These are phyloP conservation scores for Globisporangium orthogonon DNA, from an alignment of 352 stramenopile genomes.

Conservation along the genomic window DNA sequence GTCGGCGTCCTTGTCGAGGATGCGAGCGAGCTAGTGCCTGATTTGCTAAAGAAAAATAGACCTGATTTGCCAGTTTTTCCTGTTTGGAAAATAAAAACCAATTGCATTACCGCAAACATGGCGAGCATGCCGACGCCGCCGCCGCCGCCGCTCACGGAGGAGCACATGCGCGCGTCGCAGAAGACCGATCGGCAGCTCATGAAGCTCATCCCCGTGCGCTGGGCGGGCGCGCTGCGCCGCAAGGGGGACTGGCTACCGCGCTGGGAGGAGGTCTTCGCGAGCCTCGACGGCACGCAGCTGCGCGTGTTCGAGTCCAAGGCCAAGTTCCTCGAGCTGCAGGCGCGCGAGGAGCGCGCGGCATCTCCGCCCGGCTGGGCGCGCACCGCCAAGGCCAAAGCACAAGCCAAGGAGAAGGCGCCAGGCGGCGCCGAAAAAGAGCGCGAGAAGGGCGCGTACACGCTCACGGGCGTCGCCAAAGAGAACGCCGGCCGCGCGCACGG, in stretches of 20 bases:
- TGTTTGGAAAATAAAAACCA: too few species aligned
- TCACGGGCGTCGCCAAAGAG: constrained; percentile 55
- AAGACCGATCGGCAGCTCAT: constrained; percentile 24
- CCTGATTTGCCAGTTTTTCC: too few species aligned
- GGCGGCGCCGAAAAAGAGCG: constrained; percentile 39
- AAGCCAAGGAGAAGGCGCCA: too few species aligned
- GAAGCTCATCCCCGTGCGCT: constrained; percentile 66
- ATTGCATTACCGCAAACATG: neutral
- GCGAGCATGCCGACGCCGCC: neutral
- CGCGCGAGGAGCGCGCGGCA: constrained; percentile 23
- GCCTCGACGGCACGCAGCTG: constrained; percentile 53
- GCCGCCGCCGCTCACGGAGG: constrained; percentile 17
- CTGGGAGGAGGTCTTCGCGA: constrained; percentile 68
- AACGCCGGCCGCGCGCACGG: constrained; percentile 47
- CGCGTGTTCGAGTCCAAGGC: constrained; percentile 64
- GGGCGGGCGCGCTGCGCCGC: constrained; percentile 53
- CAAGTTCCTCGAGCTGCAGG: constrained; percentile 39
- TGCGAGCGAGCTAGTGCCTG: too few species aligned
- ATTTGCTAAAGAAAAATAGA: too few species aligned
- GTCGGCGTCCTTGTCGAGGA: too few species aligned
- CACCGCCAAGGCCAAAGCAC: neutral
- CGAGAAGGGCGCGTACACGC: constrained; percentile 34
- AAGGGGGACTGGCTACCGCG: constrained; percentile 76
- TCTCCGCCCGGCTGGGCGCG: constrained; percentile 8
- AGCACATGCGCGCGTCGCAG: constrained; percentile 28